Base-by-base conservation (phyloP, 164 flowering plant genomes). In the Echeveria elegans region DNA sequence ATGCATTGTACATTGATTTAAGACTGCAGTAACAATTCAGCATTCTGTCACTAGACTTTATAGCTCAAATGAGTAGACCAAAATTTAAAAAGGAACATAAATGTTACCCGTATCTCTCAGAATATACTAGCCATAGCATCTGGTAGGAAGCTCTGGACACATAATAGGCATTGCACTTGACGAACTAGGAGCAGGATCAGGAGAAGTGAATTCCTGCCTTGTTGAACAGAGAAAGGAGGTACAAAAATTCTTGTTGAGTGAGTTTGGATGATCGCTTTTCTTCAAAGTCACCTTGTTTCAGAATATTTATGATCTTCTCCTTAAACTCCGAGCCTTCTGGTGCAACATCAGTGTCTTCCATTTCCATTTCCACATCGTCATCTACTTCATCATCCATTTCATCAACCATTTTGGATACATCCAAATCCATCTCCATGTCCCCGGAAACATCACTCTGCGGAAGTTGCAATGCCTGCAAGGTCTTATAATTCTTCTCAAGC, bases 401-500 rank as follows among this genome's bases (percentile, higher is more conserved):
- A 48, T 82, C 81, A 9, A 76, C 90, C 40, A 87, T 69, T 48
- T 69, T 76, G 0, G 81, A 70, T 9, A 82, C 72, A 70, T 83
- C 85, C 59, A 70, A 73, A 29, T 69, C 76, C 69, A 68, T 68
- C 10, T 70, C 76, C 16, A 43, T 15, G 7, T 34, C 7, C 34
- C 53, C 78, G 12, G 56, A 23, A 10, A 70, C 43, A 63, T 74
- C 81, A 18, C 73, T 70, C 28, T 75, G 76, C 4, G 82, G 67
- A 18, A 69, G 70, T 21, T 80, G 86, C 11, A 93, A 56, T 0
- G 91, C 83, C 68, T 83, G 88, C 75, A 91, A 56, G 15, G 92
- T 89, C 80, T 80, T 88, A 77, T 81, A 91, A 79, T 91, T 94
- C 84, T 86, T 91, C 77, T 90, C 97, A 43, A 91, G 77, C 74